Percentiles rank a stretch among this genome's conserved stretches.
Evolutionary conservation across 2,329 filamentous ascomycete species (phyloP).

Genomic region (Sporothrix inflata): DNA sequence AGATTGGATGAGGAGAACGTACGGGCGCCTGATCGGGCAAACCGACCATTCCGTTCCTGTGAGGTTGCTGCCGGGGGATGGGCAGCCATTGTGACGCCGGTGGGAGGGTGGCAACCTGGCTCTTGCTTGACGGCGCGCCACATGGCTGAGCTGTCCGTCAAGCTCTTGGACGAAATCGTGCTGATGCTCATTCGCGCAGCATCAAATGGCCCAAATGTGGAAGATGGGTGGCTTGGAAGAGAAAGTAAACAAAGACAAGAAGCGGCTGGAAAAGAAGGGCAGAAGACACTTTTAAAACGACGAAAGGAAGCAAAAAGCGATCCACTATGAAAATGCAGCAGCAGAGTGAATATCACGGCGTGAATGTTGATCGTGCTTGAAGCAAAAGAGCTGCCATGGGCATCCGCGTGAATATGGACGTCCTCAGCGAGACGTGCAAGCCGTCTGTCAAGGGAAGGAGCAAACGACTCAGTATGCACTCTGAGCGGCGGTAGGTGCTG

Average conservation of each 20-base stretch:
- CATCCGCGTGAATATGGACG: background rate
- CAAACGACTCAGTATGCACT: slow-evolving; percentile 18
- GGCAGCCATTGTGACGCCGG: background rate
- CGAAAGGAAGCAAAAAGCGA: background rate
- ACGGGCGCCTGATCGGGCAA: slow-evolving; percentile 37
- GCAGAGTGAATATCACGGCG: background rate
- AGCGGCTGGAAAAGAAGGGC: background rate
- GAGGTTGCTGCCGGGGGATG: background rate
- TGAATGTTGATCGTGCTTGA: background rate
- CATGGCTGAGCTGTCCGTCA: slow-evolving; percentile 6
- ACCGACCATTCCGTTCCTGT: background rate
- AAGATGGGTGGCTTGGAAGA: background rate
- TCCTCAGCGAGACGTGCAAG: background rate
- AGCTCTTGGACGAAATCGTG: background rate
- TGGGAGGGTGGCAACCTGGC: background rate
- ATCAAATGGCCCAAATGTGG: background rate
- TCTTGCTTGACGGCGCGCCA: slow-evolving; percentile 13
- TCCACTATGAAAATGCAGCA: background rate
- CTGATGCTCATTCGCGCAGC: background rate
- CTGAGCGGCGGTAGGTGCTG: slow-evolving; percentile 14
- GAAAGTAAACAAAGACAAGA: slow-evolving; percentile 24
- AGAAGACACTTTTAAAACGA: background rate
- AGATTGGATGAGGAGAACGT: slow-evolving; percentile 25
- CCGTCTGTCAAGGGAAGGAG: slow-evolving; percentile 15
- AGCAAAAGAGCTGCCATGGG: background rate